Conservation (phyloP, 495 filamentous ascomycete genomes). For the Penicillium antarcticum region DNA sequence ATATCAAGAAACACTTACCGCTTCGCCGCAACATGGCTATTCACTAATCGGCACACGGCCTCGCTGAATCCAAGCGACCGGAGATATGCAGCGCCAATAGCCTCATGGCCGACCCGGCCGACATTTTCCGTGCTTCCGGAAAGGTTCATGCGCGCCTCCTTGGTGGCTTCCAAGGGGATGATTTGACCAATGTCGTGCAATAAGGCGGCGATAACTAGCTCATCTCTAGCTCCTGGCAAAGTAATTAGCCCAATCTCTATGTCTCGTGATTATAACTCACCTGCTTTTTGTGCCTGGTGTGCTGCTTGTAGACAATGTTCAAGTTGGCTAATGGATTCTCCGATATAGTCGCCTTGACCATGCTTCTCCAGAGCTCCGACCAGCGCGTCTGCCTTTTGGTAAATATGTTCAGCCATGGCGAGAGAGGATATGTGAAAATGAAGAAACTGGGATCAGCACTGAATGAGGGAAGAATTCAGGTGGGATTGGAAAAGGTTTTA, state of each 20-base stretch:
- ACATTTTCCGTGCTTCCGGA: conserved; percentile 26
- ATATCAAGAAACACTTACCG: conserved; percentile 22
- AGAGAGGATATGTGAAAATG: no score
- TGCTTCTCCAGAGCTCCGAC: conserved; percentile 28
- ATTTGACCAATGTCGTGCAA: conserved; percentile 48
- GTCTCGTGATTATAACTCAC: not conserved
- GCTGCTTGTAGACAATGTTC: conserved; percentile 46
- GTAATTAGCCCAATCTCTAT: not conserved
- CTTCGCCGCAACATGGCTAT: conserved; percentile 44
- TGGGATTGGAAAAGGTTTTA: not conserved
- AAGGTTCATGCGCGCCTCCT: conserved; percentile 29
- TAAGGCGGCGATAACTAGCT: conserved; percentile 39
- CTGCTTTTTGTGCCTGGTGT: conserved; percentile 25
- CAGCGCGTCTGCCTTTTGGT: conserved; percentile 15
- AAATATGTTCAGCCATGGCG: conserved; percentile 8
- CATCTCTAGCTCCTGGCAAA: conserved; percentile 25
- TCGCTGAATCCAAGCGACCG: conserved; percentile 35
- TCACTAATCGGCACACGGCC: conserved; percentile 36
- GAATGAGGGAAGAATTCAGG: not conserved
- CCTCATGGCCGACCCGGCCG: conserved; percentile 42
- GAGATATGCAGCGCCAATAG: conserved; percentile 39
- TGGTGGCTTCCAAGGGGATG: conserved; percentile 25
- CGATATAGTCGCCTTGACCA: conserved; percentile 35
- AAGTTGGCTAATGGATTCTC: conserved; percentile 45
- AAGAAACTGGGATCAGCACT: not conserved